phyloP scores from a whole-genome alignment of 192 early-diverging fungal species.

The Coemansia sp. region DNA sequence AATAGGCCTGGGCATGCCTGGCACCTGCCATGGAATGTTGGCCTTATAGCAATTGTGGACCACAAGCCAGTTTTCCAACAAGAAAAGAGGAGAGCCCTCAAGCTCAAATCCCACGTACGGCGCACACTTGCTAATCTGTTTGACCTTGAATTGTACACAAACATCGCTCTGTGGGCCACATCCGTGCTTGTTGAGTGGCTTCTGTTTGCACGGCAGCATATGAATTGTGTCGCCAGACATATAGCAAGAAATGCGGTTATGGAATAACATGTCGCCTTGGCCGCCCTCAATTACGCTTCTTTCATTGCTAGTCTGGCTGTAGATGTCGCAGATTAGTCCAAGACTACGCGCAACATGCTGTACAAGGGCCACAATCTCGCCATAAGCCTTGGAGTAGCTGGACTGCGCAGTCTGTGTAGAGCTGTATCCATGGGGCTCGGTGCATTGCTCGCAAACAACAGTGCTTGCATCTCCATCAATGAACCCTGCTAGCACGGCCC shows the following conservation, averaged over 20 bases:
- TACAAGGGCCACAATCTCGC: slow-evolving; percentile 6
- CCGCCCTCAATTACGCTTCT: not conserved
- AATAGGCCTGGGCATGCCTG: slow-evolving; percentile 94
- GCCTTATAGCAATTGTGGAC: slow-evolving; percentile 84
- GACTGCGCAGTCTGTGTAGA: slow-evolving; percentile 2
- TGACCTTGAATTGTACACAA: slow-evolving; percentile 7
- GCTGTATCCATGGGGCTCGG: slow-evolving; percentile 3
- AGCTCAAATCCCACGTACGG: slow-evolving; percentile 35
- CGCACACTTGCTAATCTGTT: slow-evolving; percentile 14
- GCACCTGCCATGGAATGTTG: slow-evolving; percentile 99
- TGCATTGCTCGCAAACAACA: slow-evolving; percentile 2
- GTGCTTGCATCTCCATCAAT: slow-evolving; percentile 5
- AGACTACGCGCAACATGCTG: slow-evolving; percentile 14
- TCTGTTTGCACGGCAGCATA: slow-evolving; percentile 15
- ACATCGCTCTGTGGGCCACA: not conserved
- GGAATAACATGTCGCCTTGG: not conserved
- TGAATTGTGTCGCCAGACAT: slow-evolving; percentile 11
- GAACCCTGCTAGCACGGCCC: slow-evolving; percentile 13
- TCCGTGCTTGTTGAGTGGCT: not conserved
- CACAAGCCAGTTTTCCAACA: slow-evolving; percentile 36
- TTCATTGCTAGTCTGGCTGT: not conserved
- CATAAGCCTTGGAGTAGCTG: slow-evolving; percentile 2
- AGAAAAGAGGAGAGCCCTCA: slow-evolving; percentile 26
- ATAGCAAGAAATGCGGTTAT: not conserved
- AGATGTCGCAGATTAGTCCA: slow-evolving; percentile 13